phyloP scores from a whole-genome alignment of 164 flowering plant species.

The Platanus orientalis region DNA sequence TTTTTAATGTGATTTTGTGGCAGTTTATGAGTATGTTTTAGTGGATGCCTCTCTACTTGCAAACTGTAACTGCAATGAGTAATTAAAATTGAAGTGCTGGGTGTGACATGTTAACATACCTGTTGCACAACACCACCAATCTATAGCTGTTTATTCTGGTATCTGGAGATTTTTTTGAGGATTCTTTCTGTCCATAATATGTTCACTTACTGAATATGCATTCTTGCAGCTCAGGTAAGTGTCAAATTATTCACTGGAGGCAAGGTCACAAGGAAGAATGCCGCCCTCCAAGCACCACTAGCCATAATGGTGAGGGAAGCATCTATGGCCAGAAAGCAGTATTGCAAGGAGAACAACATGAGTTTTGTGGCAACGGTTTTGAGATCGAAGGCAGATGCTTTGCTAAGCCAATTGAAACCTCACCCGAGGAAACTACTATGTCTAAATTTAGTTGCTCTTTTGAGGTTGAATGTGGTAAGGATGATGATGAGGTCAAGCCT shows the following conservation, averaged over 20 bases:
- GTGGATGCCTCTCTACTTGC: too few relatives aligned
- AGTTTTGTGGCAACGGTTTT: constrained; percentile 6
- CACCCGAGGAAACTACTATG: constrained; percentile 12
- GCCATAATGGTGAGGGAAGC: constrained; percentile 18
- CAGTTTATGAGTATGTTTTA: too few relatives aligned
- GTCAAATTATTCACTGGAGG: constrained; percentile 87
- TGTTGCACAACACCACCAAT: neutral
- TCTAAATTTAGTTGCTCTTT: constrained; percentile 8
- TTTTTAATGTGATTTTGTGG: too few relatives aligned
- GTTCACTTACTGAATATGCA: neutral
- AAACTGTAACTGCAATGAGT: too few relatives aligned
- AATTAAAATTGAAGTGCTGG: too few relatives aligned
- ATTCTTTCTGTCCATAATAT: neutral
- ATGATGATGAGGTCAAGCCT: constrained; percentile 23
- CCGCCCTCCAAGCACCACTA: constrained; percentile 30
- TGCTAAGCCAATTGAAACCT: constrained; percentile 15
- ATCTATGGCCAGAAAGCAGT: constrained; percentile 14
- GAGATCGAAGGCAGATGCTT: constrained; percentile 13
- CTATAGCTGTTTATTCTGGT: neutral
- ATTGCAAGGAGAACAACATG: constrained; percentile 16
- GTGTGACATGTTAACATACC: too few relatives aligned
- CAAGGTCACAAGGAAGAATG: constrained; percentile 83
- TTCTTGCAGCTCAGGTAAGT: constrained; percentile 70
- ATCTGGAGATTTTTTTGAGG: neutral
- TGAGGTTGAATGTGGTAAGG: constrained; percentile 14